Base-by-base conservation (phyloP, 2,329 filamentous ascomycete genomes). In the Xylariaceae sp. region DNA sequence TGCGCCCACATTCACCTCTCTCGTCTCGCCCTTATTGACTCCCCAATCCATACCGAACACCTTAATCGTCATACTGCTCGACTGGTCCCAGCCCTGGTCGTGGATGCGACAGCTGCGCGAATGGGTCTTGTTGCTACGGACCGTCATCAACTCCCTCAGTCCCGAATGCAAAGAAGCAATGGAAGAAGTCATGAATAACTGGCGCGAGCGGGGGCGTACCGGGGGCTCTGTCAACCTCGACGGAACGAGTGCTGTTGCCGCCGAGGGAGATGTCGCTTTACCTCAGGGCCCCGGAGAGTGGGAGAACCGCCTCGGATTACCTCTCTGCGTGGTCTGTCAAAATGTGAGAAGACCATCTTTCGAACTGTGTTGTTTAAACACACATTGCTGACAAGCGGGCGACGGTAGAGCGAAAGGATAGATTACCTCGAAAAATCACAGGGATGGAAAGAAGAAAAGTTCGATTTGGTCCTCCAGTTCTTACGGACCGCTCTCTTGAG, bases 401-500 rank as follows among this genome's bases (percentile, higher is more conserved):
- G n/a, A 22, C 27, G 14, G 17, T 55, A 89, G 84, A 80, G 89
- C 12, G 88, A 95, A 67, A 90, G 88, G 65, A 95, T 97, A 65
- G 91, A 97, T 61, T 79, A 82, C 32, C 68, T 98, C 47, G 93
- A 97, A 68, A 89, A 88, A 64, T 91, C 89, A 40, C 83, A 91
- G 48, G 83, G 86, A 12, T 98, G 92, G 90, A 92, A 90, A 67
- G 93, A 98, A 67, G 89, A 94, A 55, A 86, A 95, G 58, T 98
- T 98, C 60, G 93, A 98, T 65, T 91, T 93, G 55, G 88, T 98
- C 35, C 76, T 96, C 48, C 93, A 98, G 63, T 95, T 91, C 64
- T 72, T 98, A 61, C 82, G 93, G 55, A 97, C 93, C 0, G 82
- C 94, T 32, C 71, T 98, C 34, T 73, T 98, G 52, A 92, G 91